These are phyloP conservation scores for Cryptococcus sp. DNA, from an alignment of 1,284 basidiomycete genomes.

Conservation along the genomic window DNA sequence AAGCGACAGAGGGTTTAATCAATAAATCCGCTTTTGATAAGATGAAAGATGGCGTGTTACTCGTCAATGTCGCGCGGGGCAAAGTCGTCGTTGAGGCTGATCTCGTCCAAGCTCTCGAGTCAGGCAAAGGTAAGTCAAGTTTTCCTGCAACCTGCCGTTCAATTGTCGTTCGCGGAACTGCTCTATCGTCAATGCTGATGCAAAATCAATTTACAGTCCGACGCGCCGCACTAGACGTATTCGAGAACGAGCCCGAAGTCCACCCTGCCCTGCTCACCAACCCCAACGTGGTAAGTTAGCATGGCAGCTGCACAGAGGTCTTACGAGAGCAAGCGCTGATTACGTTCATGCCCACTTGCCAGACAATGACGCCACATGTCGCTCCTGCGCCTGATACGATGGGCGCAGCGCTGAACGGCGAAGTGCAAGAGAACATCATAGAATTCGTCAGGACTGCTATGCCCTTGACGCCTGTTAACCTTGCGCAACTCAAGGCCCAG, in stretches of 20 bases:
- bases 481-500: slow-evolving; percentile 6
- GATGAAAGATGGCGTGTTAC: slow-evolving; percentile 30
- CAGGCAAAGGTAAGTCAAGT: slow-evolving; percentile 27
- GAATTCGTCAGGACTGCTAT: slow-evolving; percentile 28
- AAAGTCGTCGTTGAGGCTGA: slow-evolving; percentile 24
- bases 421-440: slow-evolving; percentile 28
- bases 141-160: not conserved
- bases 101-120: slow-evolving; percentile 31
- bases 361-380: slow-evolving; percentile 25
- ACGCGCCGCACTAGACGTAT: slow-evolving; percentile 37
- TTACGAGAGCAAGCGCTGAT: not conserved
- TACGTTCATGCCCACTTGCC: not conserved
- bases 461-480: slow-evolving; percentile 34
- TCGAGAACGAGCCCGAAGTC: slow-evolving; percentile 33
- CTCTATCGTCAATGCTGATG: not conserved
- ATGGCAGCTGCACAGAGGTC: not conserved
- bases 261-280: slow-evolving; percentile 29
- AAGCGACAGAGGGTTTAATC: slow-evolving; percentile 22
- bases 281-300: slow-evolving; percentile 29
- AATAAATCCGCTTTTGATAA: slow-evolving; percentile 14
- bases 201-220: slow-evolving; percentile 16
- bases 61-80: slow-evolving; percentile 35
- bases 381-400: slow-evolving; percentile 21
- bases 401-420: slow-evolving; percentile 21
- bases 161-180: not conserved